Percentiles rank a stretch among this genome's conserved stretches.
Conservation (phyloP, 2,329 filamentous ascomycete species). For the Pseudofabraea citricarpa region DNA sequence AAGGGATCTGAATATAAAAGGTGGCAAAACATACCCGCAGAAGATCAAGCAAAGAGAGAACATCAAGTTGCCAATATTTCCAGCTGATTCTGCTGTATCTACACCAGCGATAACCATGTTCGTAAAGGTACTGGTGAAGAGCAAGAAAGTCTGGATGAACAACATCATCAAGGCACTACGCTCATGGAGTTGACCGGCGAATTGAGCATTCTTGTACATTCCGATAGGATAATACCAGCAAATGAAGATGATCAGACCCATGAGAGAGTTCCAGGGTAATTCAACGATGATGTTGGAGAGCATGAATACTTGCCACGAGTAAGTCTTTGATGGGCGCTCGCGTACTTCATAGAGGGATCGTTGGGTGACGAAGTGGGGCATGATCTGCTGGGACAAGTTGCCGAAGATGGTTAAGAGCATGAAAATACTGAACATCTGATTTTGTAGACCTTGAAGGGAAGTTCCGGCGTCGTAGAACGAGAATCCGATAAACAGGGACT, state of each 20-base stretch:
- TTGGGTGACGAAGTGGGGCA: slow-evolving; percentile 60
- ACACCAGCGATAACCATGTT: slow-evolving; percentile 74
- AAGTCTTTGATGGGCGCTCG: slow-evolving; percentile 74
- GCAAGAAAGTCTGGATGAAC: slow-evolving; percentile 67
- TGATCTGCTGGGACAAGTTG: slow-evolving; percentile 71
- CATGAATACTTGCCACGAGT: slow-evolving; percentile 66
- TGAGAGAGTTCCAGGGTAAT: slow-evolving; percentile 73
- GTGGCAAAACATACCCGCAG: slow-evolving; percentile 38
- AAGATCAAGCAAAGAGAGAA: slow-evolving; percentile 74
- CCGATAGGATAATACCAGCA: slow-evolving; percentile 86
- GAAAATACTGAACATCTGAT: slow-evolving; percentile 70
- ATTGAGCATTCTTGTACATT: slow-evolving; percentile 58
- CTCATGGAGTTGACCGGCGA: slow-evolving; percentile 54
- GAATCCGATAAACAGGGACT: slow-evolving; percentile 61
- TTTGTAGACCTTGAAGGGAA: slow-evolving; percentile 60
- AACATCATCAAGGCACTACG: slow-evolving; percentile 78
- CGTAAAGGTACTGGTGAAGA: slow-evolving; percentile 79
- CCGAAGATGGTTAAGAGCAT: slow-evolving; percentile 72
- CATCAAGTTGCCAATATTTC: slow-evolving; percentile 70
- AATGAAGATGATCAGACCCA: slow-evolving; percentile 70
- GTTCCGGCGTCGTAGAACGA: slow-evolving; percentile 62
- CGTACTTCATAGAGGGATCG: slow-evolving; percentile 58
- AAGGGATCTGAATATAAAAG: not conserved
- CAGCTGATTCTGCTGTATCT: slow-evolving; percentile 69
- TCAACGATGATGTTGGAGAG: slow-evolving; percentile 76